Conservation (phyloP, 202 grass and related monocot genomes). For the Zizania palustris region DNA sequence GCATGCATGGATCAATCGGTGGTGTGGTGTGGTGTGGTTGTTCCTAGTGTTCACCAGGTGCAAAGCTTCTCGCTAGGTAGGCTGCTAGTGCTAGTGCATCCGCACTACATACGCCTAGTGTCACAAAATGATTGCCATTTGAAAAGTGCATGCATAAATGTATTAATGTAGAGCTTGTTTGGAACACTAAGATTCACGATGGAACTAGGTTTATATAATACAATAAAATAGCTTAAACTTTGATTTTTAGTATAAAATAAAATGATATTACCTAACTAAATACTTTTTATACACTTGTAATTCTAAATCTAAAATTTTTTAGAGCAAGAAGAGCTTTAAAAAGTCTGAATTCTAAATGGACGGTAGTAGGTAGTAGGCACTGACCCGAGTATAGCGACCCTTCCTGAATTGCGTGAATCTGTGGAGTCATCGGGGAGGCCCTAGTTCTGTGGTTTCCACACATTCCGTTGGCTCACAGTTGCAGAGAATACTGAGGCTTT, state of each 20-base stretch:
- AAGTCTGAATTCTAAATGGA: too few species aligned
- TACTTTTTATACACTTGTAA: too few species aligned
- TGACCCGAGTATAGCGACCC: slow-evolving; percentile 48
- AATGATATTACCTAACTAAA: too few species aligned
- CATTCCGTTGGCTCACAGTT: slow-evolving; percentile 53
- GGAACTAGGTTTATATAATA: too few species aligned
- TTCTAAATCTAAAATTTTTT: too few species aligned
- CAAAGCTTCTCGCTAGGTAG: slow-evolving; percentile 21
- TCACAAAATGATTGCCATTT: slow-evolving; percentile 35
- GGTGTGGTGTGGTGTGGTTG: slow-evolving; percentile 18
- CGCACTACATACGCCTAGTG: slow-evolving; percentile 25
- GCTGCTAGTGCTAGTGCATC: slow-evolving; percentile 22
- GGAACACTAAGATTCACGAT: too few species aligned
- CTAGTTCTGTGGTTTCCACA: slow-evolving; percentile 41
- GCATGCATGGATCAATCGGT: slow-evolving; percentile 33
- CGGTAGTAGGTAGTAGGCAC: not conserved
- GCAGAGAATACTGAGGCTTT: slow-evolving; percentile 48
- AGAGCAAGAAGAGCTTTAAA: too few species aligned
- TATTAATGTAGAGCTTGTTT: not conserved
- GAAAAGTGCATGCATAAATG: slow-evolving; percentile 40
- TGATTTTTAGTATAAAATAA: too few species aligned
- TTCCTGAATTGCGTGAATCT: slow-evolving; percentile 33
- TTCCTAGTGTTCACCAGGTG: slow-evolving; percentile 39
- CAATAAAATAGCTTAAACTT: too few species aligned
- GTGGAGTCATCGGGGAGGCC: slow-evolving; percentile 17